Evolutionary conservation across 2,329 filamentous ascomycete genomes (phyloP).

Genomic region (Colletotrichum sp.): DNA sequence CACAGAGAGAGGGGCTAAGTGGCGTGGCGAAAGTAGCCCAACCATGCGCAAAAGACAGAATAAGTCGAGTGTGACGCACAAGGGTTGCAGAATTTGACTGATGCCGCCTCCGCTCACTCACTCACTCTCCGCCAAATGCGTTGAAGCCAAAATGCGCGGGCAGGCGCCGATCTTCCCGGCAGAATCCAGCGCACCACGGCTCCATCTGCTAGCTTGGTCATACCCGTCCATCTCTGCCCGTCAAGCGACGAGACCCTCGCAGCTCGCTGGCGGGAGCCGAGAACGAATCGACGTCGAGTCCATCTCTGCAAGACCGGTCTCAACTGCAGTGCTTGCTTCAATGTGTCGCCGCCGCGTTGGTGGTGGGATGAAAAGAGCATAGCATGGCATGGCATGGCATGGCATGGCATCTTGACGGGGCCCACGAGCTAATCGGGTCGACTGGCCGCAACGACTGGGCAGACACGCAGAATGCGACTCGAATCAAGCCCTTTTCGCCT

Average conservation of each 20-base stretch:
- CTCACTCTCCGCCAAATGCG: conserved; percentile 1
- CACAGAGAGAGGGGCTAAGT: neutral
- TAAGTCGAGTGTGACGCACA: conserved; percentile 20
- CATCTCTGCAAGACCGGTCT: neutral
- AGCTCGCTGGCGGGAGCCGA: neutral
- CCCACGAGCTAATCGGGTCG: conserved; percentile 19
- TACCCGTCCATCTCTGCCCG: neutral
- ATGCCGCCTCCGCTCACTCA: conserved; percentile 4
- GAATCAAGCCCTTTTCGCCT: neutral
- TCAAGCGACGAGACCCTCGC: neutral
- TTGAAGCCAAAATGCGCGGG: conserved; percentile 18
- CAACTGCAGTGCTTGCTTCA: neutral
- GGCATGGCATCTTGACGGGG: neutral
- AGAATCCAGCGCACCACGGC: conserved; percentile 17
- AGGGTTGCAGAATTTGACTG: conserved; percentile 22
- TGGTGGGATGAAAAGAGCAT: conserved; percentile 1
- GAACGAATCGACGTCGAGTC: neutral
- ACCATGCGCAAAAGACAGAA: conserved; percentile 4
- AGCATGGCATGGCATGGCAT: conserved; percentile 1
- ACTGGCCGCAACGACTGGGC: conserved; percentile 1
- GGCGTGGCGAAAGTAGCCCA: conserved; percentile 18
- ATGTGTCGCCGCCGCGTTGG: neutral
- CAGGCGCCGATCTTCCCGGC: neutral
- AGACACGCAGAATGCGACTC: conserved; percentile 12
- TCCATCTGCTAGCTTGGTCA: neutral